phyloP scores from a whole-genome alignment of 139 green algal genomes.

The Chlorella sp. region DNA sequence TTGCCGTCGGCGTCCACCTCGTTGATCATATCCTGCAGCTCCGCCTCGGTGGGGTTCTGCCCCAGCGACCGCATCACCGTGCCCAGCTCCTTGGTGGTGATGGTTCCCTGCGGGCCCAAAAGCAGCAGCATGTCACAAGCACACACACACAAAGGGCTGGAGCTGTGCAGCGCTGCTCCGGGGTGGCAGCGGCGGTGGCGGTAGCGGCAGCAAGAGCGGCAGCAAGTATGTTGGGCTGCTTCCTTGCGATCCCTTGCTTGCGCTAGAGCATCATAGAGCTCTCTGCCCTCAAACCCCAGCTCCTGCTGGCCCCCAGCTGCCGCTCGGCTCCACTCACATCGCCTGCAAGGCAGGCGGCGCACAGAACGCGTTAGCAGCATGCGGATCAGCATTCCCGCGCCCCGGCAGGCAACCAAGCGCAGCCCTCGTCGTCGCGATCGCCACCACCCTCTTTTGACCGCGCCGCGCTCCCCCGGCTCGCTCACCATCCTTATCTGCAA shows the following conservation, averaged over 20 bases:
- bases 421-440: background rate
- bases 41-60: slow-evolving; percentile 99
- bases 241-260: background rate
- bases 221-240: too few species aligned
- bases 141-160: background rate
- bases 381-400: background rate
- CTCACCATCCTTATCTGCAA: slow-evolving; percentile 77
- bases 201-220: background rate
- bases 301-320: background rate
- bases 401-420: background rate
- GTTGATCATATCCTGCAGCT: slow-evolving; percentile 99
- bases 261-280: background rate
- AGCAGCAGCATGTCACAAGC: background rate
- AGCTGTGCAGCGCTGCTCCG: too few species aligned
- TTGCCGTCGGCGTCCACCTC: slow-evolving; percentile 99
- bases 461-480: background rate
- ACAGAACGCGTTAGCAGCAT: background rate
- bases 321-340: slow-evolving; percentile 35
- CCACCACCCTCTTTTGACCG: background rate
- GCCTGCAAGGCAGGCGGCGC: slow-evolving; percentile 20
- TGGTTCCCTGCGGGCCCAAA: slow-evolving; percentile 69
- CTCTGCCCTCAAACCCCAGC: background rate
- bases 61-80: slow-evolving; percentile 99
- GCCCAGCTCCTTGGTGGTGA: slow-evolving; percentile 98
- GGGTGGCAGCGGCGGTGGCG: background rate